Base-by-base conservation (phyloP, 768 basidiomycete species). In the Amanita polypyramis region DNA sequence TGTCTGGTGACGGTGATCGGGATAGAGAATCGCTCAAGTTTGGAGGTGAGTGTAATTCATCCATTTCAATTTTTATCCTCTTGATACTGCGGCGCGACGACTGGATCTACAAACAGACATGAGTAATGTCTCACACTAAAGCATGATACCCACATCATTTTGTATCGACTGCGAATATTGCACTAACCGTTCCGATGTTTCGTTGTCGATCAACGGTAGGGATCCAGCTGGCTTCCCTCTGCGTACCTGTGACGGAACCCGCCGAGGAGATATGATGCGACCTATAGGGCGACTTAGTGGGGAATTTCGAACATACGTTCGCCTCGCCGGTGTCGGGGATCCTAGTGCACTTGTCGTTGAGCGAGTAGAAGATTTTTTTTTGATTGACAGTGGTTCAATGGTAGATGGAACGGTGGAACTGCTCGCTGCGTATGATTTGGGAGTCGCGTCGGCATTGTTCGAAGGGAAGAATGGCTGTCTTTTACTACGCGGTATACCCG, bases 381-480 rank as follows among this genome's bases (percentile, higher is more conserved):
- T 88, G 62, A 92, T 91, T 2, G 82, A 85, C 51, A 92, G 67
- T 5, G 88, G 88, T 57, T 87, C 86, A 17, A 90, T 72, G 20
- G 65, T 66, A 30, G 66, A 70, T 27, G 71, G 63, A 20, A 66
- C 63, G 49, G 66, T 56, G 21, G 70, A 54, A 20, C 58, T 48
- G 41, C 61, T 56, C 33, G 57, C 61, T 29, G 58, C 52, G 51
- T 58, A 49, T 17, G 68, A 58, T 55, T 72, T 79, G 7, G 82
- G 79, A 0, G 75, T 79, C 21, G 68, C 59, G 23, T 83, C 80
- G 10, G 61, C 64, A 56, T 77, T 80, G 27, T 62, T 68, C 17
- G 70, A 68, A 1, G 72, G 73, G 45, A 74, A 72, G 53, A 86
- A 79, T 15, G 80, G 72, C 57, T 82, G 82, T 33, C 85, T 78